A percentile compares a stretch with the other conserved stretches of the same genome.
These are phyloP conservation scores for Fusarium papillatum DNA, from an alignment of 2,329 filamentous ascomycete species.

Conservation along the genomic window DNA sequence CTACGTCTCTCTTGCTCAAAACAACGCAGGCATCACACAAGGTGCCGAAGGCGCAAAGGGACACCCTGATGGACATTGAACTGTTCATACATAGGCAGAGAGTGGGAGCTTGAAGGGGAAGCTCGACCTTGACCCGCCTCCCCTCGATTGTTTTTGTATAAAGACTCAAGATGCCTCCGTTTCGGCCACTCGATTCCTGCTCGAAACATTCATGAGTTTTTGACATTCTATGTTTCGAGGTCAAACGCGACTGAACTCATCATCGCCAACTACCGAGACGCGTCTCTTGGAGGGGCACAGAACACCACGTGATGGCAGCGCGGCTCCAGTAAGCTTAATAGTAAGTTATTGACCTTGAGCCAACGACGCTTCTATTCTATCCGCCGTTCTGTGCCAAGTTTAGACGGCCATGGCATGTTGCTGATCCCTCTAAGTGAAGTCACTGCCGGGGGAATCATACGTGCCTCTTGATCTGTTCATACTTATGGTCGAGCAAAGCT, in stretches of 20 bases:
- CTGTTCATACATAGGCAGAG: constrained; percentile 3
- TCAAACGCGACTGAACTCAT: neutral
- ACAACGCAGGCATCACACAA: neutral
- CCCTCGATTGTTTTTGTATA: constrained; percentile 10
- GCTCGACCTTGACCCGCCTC: constrained; percentile 17
- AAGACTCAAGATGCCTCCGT: constrained; percentile 9
- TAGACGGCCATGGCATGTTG: neutral
- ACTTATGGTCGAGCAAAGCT: neutral
- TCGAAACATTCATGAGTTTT: neutral
- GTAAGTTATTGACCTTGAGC: constrained; percentile 3
- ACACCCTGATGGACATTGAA: constrained; percentile 30
- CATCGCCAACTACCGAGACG: neutral
- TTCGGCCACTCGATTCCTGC: neutral
- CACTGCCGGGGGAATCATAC: neutral
- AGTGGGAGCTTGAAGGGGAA: neutral
- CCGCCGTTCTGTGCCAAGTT: neutral
- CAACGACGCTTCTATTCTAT: neutral
- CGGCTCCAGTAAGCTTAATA: constrained; percentile 11
- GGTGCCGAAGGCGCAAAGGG: neutral
- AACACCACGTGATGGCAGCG: constrained; percentile 4
- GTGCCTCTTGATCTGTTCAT: neutral
- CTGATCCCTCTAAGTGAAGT: neutral
- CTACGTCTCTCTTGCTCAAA: neutral
- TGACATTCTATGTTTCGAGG: neutral
- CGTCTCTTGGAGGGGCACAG: neutral